Conservation (phyloP, 2,329 filamentous ascomycete species). For the Ilyonectria robusta region DNA sequence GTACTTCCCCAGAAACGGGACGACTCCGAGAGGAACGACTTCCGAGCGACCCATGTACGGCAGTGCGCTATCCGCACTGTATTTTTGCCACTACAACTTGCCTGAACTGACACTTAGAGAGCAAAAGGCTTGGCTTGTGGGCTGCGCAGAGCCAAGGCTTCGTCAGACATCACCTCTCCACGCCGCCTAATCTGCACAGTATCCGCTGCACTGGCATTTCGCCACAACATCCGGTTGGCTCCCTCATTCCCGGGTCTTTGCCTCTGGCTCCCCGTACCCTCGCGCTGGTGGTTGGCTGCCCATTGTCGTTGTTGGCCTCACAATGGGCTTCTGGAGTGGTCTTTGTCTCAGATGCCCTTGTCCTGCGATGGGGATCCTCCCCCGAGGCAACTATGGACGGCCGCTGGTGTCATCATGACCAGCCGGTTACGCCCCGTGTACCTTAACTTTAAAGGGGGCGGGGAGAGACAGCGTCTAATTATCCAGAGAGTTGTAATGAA, state of each 20-base stretch:
- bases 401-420: conserved; percentile 4
- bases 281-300: conserved; percentile 1
- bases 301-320: neutral
- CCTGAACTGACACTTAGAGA: neutral
- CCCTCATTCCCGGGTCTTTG: conserved; percentile 17
- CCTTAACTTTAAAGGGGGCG: conserved; percentile 7
- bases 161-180: neutral
- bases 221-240: conserved; percentile 29
- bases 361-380: neutral
- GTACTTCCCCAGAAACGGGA: conserved; percentile 5
- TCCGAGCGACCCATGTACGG: conserved; percentile 2
- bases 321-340: neutral
- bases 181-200: conserved; percentile 8
- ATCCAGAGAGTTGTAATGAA: conserved; percentile 4
- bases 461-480: conserved; percentile 5
- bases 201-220: conserved; percentile 12
- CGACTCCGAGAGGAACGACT: conserved; percentile 1
- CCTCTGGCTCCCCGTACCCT: conserved; percentile 4
- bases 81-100: conserved; percentile 5
- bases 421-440: neutral
- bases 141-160: conserved; percentile 4
- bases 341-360: conserved; percentile 2
- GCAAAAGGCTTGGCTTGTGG: neutral
- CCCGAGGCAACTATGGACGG: neutral
- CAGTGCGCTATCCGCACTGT: conserved; percentile 16